A percentile compares a stretch with the other conserved stretches of the same genome.
Conservation (phyloP, 129 eudicot species). For the Arctium lappa region DNA sequence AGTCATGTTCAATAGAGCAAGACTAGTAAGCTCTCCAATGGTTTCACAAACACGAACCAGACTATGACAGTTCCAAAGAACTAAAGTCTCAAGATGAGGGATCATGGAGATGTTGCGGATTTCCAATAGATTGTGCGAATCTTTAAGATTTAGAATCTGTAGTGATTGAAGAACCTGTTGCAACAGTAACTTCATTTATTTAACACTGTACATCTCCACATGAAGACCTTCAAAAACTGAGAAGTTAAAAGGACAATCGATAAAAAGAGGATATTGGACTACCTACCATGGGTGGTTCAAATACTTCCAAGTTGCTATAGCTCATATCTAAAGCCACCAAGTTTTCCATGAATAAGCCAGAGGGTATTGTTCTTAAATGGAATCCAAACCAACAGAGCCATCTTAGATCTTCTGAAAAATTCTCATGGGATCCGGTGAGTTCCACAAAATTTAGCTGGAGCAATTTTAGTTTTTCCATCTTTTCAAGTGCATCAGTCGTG, state of each 20-base stretch:
- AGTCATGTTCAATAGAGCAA: slow-evolving; percentile 10
- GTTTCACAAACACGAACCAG: background rate
- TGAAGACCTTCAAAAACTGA: background rate
- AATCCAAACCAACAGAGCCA: slow-evolving; percentile 35
- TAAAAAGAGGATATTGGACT: background rate
- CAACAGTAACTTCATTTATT: background rate
- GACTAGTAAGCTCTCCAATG: background rate
- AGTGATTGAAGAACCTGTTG: slow-evolving; percentile 20
- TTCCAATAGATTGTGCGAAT: slow-evolving; percentile 1
- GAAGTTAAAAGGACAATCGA: background rate
- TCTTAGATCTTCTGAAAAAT: slow-evolving; percentile 25
- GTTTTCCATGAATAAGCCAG: slow-evolving; percentile 15
- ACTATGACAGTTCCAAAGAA: slow-evolving; percentile 26
- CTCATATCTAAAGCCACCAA: slow-evolving; percentile 24
- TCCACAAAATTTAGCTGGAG: slow-evolving; percentile 29
- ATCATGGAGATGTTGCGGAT: background rate
- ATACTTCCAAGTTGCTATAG: slow-evolving; percentile 3
- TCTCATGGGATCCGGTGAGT: slow-evolving; percentile 6
- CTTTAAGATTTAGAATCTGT: slow-evolving; percentile 24
- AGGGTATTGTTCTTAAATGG: background rate
- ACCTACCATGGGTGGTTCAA: slow-evolving; percentile 20
- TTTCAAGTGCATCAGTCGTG: slow-evolving; percentile 7
- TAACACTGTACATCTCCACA: background rate
- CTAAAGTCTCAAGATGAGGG: slow-evolving; percentile 25
- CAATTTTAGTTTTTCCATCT: slow-evolving; percentile 29